Conservation (phyloP, 208 protist species). For the Phytomonas serpens region DNA sequence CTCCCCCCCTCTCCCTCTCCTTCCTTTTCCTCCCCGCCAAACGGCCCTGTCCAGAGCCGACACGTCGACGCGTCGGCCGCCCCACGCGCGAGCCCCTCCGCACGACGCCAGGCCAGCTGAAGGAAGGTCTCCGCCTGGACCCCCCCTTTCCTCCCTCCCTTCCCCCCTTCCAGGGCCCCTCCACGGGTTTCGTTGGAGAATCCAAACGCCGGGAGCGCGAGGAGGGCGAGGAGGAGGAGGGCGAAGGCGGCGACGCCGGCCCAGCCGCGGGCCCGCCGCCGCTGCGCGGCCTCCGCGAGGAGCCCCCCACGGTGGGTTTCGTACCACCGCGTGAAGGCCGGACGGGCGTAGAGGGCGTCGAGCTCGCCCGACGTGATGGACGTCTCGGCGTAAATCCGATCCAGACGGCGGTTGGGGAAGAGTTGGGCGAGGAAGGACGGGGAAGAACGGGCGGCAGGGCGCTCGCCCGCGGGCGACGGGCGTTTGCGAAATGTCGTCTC, state of each 20-base stretch:
- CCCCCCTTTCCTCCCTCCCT: neutral
- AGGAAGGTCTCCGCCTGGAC: slow-evolving; percentile 19
- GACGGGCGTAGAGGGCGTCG: slow-evolving; percentile 33
- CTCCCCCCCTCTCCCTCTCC: too few relatives aligned
- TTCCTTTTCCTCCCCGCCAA: neutral
- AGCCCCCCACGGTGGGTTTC: slow-evolving; percentile 30
- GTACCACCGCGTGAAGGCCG: slow-evolving; percentile 56
- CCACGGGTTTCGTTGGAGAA: slow-evolving; percentile 16
- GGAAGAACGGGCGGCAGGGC: neutral
- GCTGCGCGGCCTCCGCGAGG: slow-evolving; percentile 28
- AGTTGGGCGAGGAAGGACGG: slow-evolving; percentile 18
- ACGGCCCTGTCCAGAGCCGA: neutral
- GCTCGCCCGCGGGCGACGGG: too few relatives aligned
- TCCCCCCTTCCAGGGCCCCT: neutral
- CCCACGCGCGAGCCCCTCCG: neutral
- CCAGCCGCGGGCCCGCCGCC: slow-evolving; percentile 24
- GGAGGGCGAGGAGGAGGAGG: slow-evolving; percentile 28
- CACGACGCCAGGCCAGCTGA: neutral
- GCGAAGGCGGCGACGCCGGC: slow-evolving; percentile 22
- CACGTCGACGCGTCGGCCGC: slow-evolving; percentile 9
- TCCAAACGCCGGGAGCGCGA: slow-evolving; percentile 48
- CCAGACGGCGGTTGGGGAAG: slow-evolving; percentile 16
- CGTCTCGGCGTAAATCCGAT: slow-evolving; percentile 14
- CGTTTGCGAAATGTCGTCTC: neutral
- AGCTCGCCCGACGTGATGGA: slow-evolving; percentile 27